These are phyloP conservation scores for Lyophyllum shimeji DNA, from an alignment of 768 basidiomycete species.

Conservation along the genomic window DNA sequence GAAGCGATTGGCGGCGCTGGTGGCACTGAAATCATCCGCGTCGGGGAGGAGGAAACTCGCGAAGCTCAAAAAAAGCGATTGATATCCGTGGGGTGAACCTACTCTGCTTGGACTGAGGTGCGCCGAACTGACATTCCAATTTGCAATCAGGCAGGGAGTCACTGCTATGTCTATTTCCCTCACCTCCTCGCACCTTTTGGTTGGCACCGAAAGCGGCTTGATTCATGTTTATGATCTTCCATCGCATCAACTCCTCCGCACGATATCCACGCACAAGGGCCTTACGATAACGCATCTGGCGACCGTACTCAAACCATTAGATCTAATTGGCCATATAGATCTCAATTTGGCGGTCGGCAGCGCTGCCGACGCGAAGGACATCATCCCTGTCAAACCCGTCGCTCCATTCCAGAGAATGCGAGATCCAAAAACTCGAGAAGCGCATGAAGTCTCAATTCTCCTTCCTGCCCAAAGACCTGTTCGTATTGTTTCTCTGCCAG, in stretches of 20 bases:
- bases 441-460: conserved; percentile 69
- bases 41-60: conserved; percentile 55
- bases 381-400: conserved; percentile 65
- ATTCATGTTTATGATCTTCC: conserved; percentile 85
- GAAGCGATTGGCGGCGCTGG: conserved; percentile 81
- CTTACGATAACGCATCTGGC: conserved; percentile 69
- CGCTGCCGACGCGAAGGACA: conserved; percentile 47
- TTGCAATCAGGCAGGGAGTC: conserved; percentile 61
- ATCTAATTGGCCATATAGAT: conserved; percentile 80
- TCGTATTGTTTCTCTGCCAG: conserved; percentile 14
- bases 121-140: neutral
- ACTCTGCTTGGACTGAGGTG: conserved; percentile 2
- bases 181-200: conserved; percentile 75
- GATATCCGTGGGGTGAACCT: conserved; percentile 67
- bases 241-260: conserved; percentile 87
- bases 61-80: conserved; percentile 52
- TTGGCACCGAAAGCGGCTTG: conserved; percentile 71
- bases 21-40: conserved; percentile 63
- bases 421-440: conserved; percentile 64
- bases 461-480: conserved; percentile 50
- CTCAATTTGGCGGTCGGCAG: conserved; percentile 45
- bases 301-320: conserved; percentile 83
- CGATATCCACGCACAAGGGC: conserved; percentile 71
- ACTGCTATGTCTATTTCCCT: conserved; percentile 75
- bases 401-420: conserved; percentile 72